Base-by-base conservation (phyloP, 306 rosid species). In the Dalbergia cultrata region DNA sequence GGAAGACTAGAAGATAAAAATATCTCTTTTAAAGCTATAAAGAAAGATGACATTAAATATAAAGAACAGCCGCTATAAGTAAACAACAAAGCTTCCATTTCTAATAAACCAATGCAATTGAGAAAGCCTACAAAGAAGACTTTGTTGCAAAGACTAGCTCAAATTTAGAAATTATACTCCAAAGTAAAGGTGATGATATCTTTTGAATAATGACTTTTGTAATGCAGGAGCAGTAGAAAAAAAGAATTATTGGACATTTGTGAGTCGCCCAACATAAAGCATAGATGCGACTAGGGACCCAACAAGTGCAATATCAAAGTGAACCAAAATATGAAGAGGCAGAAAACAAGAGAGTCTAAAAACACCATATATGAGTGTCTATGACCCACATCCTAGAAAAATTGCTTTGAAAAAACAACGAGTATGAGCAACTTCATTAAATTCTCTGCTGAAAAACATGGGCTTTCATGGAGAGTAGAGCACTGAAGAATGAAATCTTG, bases 31-130 rank as follows among this genome's bases (percentile, higher is more conserved):
- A 18, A 21, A 70, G 44, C 63, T 33, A 26, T 34, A 43, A 61
- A 39, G 43, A 62, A 71, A 21, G 49, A 49, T 57, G 9, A 35
- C 31, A 26, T 26, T 61, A 73, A 50, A 43, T 62, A 50, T 63
- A 77, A 62, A 50, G 12, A 43, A 12, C 13, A 13, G 33, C 9
- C 16, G 69, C 56, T 64, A 35, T 22, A 65, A 76, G 73, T 65
- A 57, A 67, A 74, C 56, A 72, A 61, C 50, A 58, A 75, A 45
- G 54, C 21, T 82, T 50, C 52, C 66, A 50, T 50, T 75, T 34
- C 49, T 64, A 50, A 47, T 22, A 81, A 58, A 53, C 31, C 59
- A 35, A 33, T 67, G 76, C 68, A 68, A 75, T 34, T 50, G 43
- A 70, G 56, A 17, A 59, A 59, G n/a, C 39, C 67, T 45, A 13